These are phyloP conservation scores for Lasiodiplodia gonubiensis DNA, from an alignment of 2,329 filamentous ascomycete species.

Conservation along the genomic window DNA sequence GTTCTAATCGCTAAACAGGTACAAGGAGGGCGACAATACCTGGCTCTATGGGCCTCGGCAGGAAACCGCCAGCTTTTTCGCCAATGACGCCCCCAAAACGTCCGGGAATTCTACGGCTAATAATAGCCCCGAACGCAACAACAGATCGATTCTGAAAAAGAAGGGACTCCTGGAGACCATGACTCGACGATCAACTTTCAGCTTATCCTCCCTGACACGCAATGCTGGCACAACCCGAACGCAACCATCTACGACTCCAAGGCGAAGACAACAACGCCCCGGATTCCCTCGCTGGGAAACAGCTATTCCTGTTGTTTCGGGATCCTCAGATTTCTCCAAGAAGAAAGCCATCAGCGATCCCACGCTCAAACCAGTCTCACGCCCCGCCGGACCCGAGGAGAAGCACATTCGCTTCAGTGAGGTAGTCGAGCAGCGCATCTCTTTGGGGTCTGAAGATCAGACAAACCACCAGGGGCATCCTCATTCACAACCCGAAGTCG, in stretches of 20 bases:
- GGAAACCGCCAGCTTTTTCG: conserved; percentile 65
- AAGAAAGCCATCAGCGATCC: conserved; percentile 65
- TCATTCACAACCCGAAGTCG: conserved; percentile 60
- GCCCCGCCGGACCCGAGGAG: conserved; percentile 64
- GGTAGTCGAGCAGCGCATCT: conserved; percentile 93
- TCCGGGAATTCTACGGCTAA: conserved; percentile 39
- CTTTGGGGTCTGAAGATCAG: conserved; percentile 85
- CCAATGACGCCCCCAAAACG: conserved; percentile 55
- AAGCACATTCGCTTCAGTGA: conserved; percentile 97
- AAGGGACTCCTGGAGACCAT: too few relatives aligned
- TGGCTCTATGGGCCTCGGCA: conserved; percentile 97
- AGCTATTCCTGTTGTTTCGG: conserved; percentile 59
- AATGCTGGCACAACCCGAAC: too few relatives aligned
- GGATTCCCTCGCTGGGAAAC: too few relatives aligned
- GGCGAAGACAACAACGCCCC: too few relatives aligned
- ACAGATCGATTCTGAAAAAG: too few relatives aligned
- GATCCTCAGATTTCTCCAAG: conserved; percentile 66
- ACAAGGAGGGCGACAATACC: conserved; percentile 96
- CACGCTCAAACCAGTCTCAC: conserved; percentile 75
- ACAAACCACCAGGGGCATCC: conserved; percentile 66
- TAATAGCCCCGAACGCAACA: too few relatives aligned
- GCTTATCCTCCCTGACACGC: too few relatives aligned
- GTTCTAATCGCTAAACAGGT: conserved; percentile 61
- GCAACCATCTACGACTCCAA: too few relatives aligned
- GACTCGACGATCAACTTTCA: too few relatives aligned